Conservation (phyloP, 2,329 filamentous ascomycete species). For the Xylariaceae sp. region DNA sequence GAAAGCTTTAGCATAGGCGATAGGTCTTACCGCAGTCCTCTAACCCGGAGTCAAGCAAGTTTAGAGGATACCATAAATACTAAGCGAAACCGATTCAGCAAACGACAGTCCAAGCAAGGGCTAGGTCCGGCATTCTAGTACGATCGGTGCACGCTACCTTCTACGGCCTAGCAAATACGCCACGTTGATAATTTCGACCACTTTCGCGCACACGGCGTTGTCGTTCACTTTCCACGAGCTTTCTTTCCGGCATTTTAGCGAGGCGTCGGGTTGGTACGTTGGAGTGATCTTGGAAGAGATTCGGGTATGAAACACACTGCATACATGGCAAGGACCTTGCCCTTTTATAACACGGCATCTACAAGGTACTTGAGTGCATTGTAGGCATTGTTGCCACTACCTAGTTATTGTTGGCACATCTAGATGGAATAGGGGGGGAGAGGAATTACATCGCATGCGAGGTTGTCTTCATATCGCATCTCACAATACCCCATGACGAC, state of each 20-base stretch:
- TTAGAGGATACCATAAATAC: constrained; percentile 45
- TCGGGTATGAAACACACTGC: constrained; percentile 28
- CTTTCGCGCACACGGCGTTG: constrained; percentile 14
- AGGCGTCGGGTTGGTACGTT: constrained; percentile 33
- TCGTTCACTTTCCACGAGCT: constrained; percentile 22
- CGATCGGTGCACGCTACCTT: constrained; percentile 5
- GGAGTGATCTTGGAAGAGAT: constrained; percentile 27
- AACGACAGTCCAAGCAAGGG: constrained; percentile 91
- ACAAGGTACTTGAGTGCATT: constrained; percentile 17
- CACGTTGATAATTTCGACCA: constrained; percentile 11
- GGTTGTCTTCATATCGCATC: constrained; percentile 15
- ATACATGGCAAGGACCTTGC: constrained; percentile 25
- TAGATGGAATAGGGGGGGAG: constrained; percentile 27
- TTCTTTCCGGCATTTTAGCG: constrained; percentile 33
- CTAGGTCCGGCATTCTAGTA: constrained; percentile 75
- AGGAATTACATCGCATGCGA: constrained; percentile 14
- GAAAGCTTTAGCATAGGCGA: constrained; percentile 47
- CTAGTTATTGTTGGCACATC: constrained; percentile 1
- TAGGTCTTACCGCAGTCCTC: constrained; percentile 49
- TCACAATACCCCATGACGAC: constrained; percentile 11
- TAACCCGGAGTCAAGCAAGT: constrained; percentile 55
- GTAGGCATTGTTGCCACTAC: constrained; percentile 14
- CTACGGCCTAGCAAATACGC: constrained; percentile 15
- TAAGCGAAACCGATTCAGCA: constrained; percentile 72
- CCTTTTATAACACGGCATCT: constrained; percentile 15